Evolutionary conservation across 2,329 filamentous ascomycete genomes (phyloP).

Genomic region (Ophiostoma ulmi): DNA sequence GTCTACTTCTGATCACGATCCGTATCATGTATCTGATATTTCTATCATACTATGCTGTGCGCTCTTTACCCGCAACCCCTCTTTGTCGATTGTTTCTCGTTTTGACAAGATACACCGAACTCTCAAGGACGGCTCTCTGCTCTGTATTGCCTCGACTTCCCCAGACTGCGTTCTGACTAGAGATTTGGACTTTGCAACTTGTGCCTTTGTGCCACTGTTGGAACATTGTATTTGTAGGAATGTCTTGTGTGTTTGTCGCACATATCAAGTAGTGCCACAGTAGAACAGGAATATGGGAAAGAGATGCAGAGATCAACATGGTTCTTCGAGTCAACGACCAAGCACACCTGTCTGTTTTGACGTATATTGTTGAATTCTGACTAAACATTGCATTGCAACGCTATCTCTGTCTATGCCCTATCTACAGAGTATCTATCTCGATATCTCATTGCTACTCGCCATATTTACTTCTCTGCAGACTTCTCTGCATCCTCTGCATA

Average conservation of each 20-base stretch:
- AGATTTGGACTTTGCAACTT: neutral
- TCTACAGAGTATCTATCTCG: neutral
- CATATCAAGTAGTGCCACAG: neutral
- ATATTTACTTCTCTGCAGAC: neutral
- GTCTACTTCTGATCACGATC: slow-evolving; percentile 1
- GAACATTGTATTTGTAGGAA: neutral
- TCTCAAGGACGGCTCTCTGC: neutral
- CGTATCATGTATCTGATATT: neutral
- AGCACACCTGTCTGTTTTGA: neutral
- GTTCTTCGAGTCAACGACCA: neutral
- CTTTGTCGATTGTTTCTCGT: neutral
- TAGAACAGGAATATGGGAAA: neutral
- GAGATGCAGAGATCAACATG: neutral
- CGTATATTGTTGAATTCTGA: too few species aligned
- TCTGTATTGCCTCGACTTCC: neutral
- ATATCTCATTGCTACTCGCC: neutral
- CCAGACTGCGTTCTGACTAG: neutral
- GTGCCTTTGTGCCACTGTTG: neutral
- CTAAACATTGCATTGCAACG: neutral
- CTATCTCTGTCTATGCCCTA: neutral
- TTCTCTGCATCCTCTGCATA: neutral
- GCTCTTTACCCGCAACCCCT: neutral
- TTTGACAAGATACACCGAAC: neutral
- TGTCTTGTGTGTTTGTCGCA: neutral
- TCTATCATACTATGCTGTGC: neutral